phyloP scores from a whole-genome alignment of 345 rosid genomes.

The Draba incana region DNA sequence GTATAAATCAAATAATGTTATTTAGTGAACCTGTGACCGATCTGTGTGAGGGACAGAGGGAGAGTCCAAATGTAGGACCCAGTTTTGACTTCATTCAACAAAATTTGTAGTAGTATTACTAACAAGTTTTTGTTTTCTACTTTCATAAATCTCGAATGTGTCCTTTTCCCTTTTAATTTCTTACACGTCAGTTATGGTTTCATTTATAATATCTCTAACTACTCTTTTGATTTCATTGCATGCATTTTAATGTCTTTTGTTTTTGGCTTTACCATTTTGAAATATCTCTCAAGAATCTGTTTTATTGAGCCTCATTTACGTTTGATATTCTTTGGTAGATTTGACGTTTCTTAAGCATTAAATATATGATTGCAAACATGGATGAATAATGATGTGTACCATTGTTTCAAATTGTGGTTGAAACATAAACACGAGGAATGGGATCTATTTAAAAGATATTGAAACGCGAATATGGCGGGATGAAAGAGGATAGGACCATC shows the following conservation, averaged over 20 bases:
- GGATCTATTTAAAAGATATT: constrained; percentile 18
- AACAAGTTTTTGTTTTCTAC: constrained; percentile 21
- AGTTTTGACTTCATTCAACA: constrained; percentile 2
- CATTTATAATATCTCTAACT: constrained; percentile 31
- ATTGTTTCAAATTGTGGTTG: not conserved
- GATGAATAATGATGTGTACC: not conserved
- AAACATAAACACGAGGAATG: constrained; percentile 24
- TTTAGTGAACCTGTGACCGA: constrained; percentile 33
- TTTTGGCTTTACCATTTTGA: constrained; percentile 16
- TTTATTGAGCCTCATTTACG: too few species aligned
- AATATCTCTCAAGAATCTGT: constrained; percentile 1
- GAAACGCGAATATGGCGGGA: constrained; percentile 39
- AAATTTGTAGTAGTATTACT: not conserved
- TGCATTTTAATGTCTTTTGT: constrained; percentile 19
- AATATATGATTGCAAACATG: too few species aligned
- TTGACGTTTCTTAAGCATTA: too few species aligned
- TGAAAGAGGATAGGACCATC: constrained; percentile 16
- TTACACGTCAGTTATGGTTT: constrained; percentile 27
- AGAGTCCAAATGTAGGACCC: constrained; percentile 30
- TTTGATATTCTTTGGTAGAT: too few species aligned
- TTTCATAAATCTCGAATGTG: constrained; percentile 21
- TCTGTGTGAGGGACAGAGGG: constrained; percentile 34
- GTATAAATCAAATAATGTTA: not conserved
- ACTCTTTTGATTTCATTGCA: constrained; percentile 28
- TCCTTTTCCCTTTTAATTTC: not conserved